Evolutionary conservation across 225 moss, liverwort and hornwort species (phyloP).

Genomic region (Pseudisothecium myosuroides): DNA sequence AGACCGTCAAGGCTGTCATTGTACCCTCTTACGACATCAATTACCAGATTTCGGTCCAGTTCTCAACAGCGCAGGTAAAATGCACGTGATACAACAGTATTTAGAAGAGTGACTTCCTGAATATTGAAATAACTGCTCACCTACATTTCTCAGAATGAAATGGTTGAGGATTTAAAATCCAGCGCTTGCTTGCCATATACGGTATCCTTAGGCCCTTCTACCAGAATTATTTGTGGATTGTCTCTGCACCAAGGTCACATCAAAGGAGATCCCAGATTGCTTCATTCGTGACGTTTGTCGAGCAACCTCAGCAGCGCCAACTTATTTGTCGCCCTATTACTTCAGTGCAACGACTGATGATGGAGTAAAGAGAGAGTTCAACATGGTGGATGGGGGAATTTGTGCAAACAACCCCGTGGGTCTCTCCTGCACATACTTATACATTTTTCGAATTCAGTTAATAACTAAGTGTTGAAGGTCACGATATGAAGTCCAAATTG

Average conservation of each 20-base stretch:
- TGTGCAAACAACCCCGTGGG: slow-evolving; percentile 5
- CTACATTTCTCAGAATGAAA: not conserved
- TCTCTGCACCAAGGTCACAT: not conserved
- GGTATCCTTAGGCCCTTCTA: not conserved
- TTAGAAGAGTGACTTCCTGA: not conserved
- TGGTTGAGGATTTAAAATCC: not conserved
- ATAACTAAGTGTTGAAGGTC: not conserved
- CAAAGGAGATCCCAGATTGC: slow-evolving; percentile 7
- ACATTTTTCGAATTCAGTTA: not conserved
- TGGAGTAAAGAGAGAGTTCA: not conserved
- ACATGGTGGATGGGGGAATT: slow-evolving; percentile 21
- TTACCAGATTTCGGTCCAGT: not conserved
- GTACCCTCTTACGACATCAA: too few relatives aligned
- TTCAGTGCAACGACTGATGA: not conserved
- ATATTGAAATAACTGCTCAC: not conserved
- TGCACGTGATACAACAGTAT: not conserved
- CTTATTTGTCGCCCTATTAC: not conserved
- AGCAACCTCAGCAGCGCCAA: slow-evolving; percentile 1
- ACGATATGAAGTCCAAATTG: not conserved
- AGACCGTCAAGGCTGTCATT: too few relatives aligned
- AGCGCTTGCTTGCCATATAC: not conserved
- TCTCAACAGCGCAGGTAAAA: slow-evolving; percentile 8
- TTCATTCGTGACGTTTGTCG: slow-evolving; percentile 7
- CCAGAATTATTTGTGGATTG: not conserved
- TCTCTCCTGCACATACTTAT: not conserved